phyloP scores from a whole-genome alignment of 2,329 filamentous ascomycete species.

The Alternaria arborescens region DNA sequence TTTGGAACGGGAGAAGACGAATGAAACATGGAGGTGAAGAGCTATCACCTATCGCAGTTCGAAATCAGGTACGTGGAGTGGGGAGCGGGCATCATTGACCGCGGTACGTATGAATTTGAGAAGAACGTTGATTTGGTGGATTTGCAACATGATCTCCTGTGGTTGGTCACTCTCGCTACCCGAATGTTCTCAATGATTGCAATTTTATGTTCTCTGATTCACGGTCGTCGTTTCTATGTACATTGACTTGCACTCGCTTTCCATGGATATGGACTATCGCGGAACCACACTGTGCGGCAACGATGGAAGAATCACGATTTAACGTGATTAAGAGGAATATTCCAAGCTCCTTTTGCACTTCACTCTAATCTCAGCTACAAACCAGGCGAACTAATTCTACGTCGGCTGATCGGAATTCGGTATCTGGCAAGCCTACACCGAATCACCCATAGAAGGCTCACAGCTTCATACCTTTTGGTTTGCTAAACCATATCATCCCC shows the following conservation, averaged over 20 bases:
- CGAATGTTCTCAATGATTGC: background rate
- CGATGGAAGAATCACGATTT: background rate
- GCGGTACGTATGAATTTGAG: background rate
- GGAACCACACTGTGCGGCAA: background rate
- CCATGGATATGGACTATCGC: background rate
- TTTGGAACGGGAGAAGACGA: background rate
- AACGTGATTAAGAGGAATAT: background rate
- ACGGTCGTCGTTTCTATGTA: background rate
- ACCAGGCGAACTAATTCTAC: background rate
- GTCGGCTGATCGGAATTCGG: background rate
- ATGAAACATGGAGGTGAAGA: background rate
- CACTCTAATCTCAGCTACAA: background rate
- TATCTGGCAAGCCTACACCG: background rate
- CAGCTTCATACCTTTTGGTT: background rate
- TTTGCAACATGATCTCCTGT: background rate
- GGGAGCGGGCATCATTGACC: background rate
- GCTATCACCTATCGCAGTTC: background rate
- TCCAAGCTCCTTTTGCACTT: background rate
- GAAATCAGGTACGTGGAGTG: background rate
- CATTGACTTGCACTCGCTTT: background rate
- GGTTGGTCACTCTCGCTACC: background rate
- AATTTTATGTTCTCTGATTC: background rate
- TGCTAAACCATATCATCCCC: background rate
- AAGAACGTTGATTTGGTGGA: background rate
- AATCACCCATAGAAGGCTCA: background rate